Percentiles rank a stretch among this genome's conserved stretches.
These are phyloP conservation scores for Nicotiana undulata DNA, from an alignment of 257 asterid genomes.

Conservation along the genomic window DNA sequence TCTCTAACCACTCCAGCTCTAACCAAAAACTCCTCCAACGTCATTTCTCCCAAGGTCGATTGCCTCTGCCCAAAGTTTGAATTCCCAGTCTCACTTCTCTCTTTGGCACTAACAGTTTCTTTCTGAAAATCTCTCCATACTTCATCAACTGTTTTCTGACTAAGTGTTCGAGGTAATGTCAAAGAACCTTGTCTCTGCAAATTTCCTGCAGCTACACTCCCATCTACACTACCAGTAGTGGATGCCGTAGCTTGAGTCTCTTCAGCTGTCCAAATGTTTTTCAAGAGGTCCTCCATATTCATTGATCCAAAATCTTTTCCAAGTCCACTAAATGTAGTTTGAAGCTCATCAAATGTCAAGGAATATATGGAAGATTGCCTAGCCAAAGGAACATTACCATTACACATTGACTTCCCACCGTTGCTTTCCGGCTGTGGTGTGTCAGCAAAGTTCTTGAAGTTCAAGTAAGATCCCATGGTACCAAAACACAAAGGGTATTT, in stretches of 20 bases:
- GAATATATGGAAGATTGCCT: conserved; percentile 76
- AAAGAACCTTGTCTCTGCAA: conserved; percentile 82
- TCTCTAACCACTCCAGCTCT: conserved; percentile 85
- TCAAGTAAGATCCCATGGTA: conserved; percentile 67
- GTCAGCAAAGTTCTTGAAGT: conserved; percentile 64
- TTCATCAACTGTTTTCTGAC: conserved; percentile 82
- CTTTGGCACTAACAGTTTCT: conserved; percentile 35
- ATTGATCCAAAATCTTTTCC: conserved; percentile 88
- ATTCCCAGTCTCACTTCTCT: conserved; percentile 28
- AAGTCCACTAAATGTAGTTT: conserved; percentile 58
- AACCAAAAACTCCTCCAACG: conserved; percentile 70
- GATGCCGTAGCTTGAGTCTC: conserved; percentile 49
- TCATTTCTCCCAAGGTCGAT: conserved; percentile 74
- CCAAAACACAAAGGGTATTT: conserved; percentile 5
- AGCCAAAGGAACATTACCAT: conserved; percentile 41
- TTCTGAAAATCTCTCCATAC: conserved; percentile 72
- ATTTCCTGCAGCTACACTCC: conserved; percentile 34
- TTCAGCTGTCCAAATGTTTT: conserved; percentile 87
- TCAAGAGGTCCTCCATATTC: conserved; percentile 90
- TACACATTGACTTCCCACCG: conserved; percentile 36
- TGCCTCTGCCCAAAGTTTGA: conserved; percentile 42
- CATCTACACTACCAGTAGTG: conserved; percentile 31
- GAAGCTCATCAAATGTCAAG: conserved; percentile 85
- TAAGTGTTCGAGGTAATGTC: conserved; percentile 78
- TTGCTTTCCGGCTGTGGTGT: conserved; percentile 37